Base-by-base conservation (phyloP, 2,329 filamentous ascomycete genomes). In the Exophiala bonariae region DNA sequence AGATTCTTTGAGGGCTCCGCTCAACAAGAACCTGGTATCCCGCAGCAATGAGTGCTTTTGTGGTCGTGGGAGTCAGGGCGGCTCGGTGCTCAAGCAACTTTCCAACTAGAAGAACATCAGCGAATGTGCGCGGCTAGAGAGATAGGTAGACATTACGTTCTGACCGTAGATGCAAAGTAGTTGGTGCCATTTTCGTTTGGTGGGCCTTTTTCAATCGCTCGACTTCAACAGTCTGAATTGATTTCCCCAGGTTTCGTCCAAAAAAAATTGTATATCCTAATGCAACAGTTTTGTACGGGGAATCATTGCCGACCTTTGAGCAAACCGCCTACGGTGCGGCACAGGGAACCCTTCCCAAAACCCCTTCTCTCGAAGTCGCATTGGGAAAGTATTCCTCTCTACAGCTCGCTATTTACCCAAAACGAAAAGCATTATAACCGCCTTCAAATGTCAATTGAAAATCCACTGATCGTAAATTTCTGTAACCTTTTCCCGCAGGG, bases 1-100 rank as follows among this genome's bases (percentile, higher is more conserved):
- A 73, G 60, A 88, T 87, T 46, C 85, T 77, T 62, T 80, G 77
- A 16, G 79, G 77, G 48, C 79, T 81, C 50, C 79, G 77, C 73
- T 89, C 85, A 40, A 88, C 80, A 41, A 78, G 78, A 59, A 89
- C 76, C 13, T 75, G 73, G 65, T 87, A 88, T 51, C 85, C 85
- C 36, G 82, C 83, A 55, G 85, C 77, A 43, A 87, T 72, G 44
- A 89, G 77, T 41, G 74, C 74, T 67, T 82, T 80, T 54, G 78
- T 70, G 33, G 74, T 78, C 14, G 68, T 68, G 38, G 73, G 70
- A 53, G 70, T 78, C 35, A 40, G 16, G n/a, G 50, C 43, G n/a
- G 43, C 17, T 46, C 43, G 14, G 32, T 35, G 41, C 22, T 44
- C 41, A 22, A 35, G 41, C 41, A 20, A 23, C 32, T 44, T 44